phyloP scores from a whole-genome alignment of 1,139 yeast genomes.

The Geotrichum restrictum region DNA sequence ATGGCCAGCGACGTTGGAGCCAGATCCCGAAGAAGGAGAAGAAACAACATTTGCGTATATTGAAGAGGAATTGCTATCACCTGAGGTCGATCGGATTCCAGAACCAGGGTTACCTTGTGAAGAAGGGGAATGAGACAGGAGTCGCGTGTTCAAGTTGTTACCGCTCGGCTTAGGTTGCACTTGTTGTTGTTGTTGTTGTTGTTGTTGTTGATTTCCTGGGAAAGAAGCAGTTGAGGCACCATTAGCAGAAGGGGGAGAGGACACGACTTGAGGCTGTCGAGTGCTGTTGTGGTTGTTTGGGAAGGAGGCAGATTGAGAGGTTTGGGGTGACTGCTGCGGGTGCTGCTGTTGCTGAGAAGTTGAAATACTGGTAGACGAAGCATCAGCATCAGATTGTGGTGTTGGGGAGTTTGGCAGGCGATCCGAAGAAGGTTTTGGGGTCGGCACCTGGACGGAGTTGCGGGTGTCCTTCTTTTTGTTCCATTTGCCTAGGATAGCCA shows the following conservation, averaged over 20 bases:
- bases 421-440: slow-evolving; percentile 17
- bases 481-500: slow-evolving; percentile 32
- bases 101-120: neutral
- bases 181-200: neutral
- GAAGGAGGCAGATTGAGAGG: neutral
- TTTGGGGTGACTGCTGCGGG: slow-evolving; percentile 7
- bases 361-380: neutral
- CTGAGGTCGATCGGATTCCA: slow-evolving; percentile 8
- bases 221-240: neutral
- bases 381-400: slow-evolving; percentile 8
- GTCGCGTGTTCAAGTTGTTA: neutral
- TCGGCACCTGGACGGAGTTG: slow-evolving; percentile 26
- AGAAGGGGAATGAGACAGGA: neutral
- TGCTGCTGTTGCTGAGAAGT: slow-evolving; percentile 15
- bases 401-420: slow-evolving; percentile 17
- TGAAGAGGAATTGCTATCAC: slow-evolving; percentile 9
- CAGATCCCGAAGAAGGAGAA: slow-evolving; percentile 9
- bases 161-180: neutral
- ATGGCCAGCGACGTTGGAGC: slow-evolving; percentile 10
- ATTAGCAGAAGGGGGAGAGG: neutral
- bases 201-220: neutral
- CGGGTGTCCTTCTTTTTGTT: slow-evolving; percentile 31
- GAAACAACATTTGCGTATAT: slow-evolving; percentile 16
- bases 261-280: neutral
- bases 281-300: neutral